Evolutionary conservation across 148 eudicot species (phyloP).

Genomic region (Oxyria digyna): DNA sequence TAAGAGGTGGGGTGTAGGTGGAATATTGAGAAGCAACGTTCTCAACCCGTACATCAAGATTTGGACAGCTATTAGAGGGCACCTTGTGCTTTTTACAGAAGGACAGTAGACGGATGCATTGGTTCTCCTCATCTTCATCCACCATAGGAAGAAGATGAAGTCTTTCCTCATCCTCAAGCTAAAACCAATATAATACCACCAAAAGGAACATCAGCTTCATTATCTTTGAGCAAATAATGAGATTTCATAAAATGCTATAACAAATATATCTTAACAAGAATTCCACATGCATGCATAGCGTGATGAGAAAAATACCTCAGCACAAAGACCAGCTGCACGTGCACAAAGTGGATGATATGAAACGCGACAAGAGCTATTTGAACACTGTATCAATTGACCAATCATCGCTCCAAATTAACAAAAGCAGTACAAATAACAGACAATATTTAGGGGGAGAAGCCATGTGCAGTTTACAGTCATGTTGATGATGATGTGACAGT

Average conservation of each 20-base stretch:
- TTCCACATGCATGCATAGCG: background rate
- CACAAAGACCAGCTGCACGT: constrained; percentile 88
- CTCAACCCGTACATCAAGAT: constrained; percentile 30
- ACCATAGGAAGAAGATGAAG: constrained; percentile 63
- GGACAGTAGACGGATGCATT: constrained; percentile 81
- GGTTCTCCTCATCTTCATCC: constrained; percentile 90
- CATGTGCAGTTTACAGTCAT: background rate
- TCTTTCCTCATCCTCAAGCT: constrained; percentile 85
- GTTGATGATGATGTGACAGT: background rate
- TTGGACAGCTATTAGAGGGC: constrained; percentile 35
- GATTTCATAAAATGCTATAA: background rate
- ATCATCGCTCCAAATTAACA: background rate
- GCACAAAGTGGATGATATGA: constrained; percentile 99
- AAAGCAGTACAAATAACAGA: background rate
- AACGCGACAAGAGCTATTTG: constrained; percentile 68
- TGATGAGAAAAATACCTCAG: constrained; percentile 43
- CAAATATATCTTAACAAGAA: background rate
- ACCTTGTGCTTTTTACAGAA: constrained; percentile 81
- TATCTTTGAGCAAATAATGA: background rate
- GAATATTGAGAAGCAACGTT: constrained; percentile 22
- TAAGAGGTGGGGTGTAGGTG: constrained; percentile 46
- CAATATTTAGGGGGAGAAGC: background rate
- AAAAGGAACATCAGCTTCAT: constrained; percentile 3
- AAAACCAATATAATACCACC: background rate
- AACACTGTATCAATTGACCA: constrained; percentile 48